Percentiles rank a stretch among this genome's conserved stretches.
These are phyloP conservation scores for Trametes cinnabarina DNA, from an alignment of 768 basidiomycete species.

Conservation along the genomic window DNA sequence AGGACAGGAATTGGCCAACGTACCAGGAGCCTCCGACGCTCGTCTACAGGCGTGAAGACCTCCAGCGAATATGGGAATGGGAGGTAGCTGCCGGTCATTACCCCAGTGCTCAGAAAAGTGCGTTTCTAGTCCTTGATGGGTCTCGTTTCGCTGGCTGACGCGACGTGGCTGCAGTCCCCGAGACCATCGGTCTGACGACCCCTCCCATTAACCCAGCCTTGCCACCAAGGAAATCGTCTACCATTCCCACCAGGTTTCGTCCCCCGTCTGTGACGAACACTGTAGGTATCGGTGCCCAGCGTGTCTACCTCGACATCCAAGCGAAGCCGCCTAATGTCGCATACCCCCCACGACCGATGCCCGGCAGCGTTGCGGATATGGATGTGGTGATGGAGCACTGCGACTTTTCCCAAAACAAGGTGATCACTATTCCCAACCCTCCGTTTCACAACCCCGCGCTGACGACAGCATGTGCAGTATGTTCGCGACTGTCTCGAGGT, in stretches of 20 bases:
- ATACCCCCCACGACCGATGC: slow-evolving; percentile 84
- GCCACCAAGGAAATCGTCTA: slow-evolving; percentile 49
- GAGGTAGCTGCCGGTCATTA: slow-evolving; percentile 93
- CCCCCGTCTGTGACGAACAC: slow-evolving; percentile 54
- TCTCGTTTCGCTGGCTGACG: slow-evolving; percentile 12
- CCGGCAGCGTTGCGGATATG: slow-evolving; percentile 84
- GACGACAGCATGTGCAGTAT: slow-evolving; percentile 50
- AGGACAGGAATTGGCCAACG: slow-evolving; percentile 59
- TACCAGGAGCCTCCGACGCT: slow-evolving; percentile 65
- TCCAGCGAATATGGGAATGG: slow-evolving; percentile 94
- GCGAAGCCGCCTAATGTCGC: slow-evolving; percentile 60
- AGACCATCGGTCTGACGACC: slow-evolving; percentile 55
- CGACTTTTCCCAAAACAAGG: slow-evolving; percentile 82
- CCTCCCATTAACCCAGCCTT: slow-evolving; percentile 72
- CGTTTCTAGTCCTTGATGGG: slow-evolving; percentile 31
- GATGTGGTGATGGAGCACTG: slow-evolving; percentile 92
- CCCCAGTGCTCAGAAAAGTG: slow-evolving; percentile 78
- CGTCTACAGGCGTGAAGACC: slow-evolving; percentile 71
- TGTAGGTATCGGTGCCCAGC: slow-evolving; percentile 70
- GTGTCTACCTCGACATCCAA: slow-evolving; percentile 74
- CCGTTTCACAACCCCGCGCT: no score
- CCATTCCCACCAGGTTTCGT: slow-evolving; percentile 49
- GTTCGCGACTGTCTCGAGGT: slow-evolving; percentile 98
- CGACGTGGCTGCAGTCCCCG: slow-evolving; percentile 54
- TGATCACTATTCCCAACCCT: slow-evolving; percentile 31